Evolutionary conservation across 306 rosid genomes (phyloP), one percentile per base, ranked within the genome.

Genomic region (Trifolium subterraneum): DNA sequence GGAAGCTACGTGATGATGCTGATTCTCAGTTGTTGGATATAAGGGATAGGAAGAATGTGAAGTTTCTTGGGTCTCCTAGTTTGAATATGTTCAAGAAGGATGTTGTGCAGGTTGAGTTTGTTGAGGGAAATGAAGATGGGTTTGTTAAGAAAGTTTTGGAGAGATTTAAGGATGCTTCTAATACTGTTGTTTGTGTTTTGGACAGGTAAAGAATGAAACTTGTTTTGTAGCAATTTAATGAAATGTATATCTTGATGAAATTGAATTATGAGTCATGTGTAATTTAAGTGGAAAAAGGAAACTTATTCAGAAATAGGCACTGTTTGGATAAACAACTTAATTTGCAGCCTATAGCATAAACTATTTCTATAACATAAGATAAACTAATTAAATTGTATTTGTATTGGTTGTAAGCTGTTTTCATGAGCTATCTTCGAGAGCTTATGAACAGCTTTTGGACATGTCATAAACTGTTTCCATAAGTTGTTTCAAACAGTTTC

Each of bases 71-170:
- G 80, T 85, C 96, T 10, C 99, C 99, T 1, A 94, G 85, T 80
- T 84, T 94, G 86, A 88, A 80, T 64, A 73, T 92, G 73, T 62
- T 94, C 70, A 85, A 85, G 25, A 94, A 94, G 96, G 86, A 66
- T 41, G 89, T 78, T 12, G 79, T 82, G 79, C 86, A 77, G 77
- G 88, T 90, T 80, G 84, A 76, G 48, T 94, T 87, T 76, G 51
- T 62, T 0, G 96, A 90, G 39, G 90, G 83, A 31, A 86, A 90
- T 60, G 90, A 84, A 80, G 90, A 86, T 69, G 92, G 79, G 84
- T 94, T 94, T 84, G 83, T 88, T 56, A 90, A 84, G 73, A 82
- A 82, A 75, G 99, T 86, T 10, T 35, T 79, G 88, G 81, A 55
- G 25, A 80, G 65, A 48, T 88, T 94, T 66, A 41, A 77, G 36